These are phyloP conservation scores for Castanea sativa DNA, from an alignment of 306 rosid genomes.

Conservation along the genomic window DNA sequence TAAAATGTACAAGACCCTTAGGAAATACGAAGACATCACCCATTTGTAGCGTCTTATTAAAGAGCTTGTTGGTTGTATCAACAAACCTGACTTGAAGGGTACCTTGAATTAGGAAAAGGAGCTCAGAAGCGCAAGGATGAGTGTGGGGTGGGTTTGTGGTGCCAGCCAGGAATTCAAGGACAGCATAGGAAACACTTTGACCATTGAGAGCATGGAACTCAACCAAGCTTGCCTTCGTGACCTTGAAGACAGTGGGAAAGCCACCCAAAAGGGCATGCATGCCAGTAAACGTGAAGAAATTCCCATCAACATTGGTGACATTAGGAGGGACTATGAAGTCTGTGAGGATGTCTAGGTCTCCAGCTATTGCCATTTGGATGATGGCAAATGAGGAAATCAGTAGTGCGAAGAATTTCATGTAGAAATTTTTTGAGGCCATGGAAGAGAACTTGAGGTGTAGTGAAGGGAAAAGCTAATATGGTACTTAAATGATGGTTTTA, in stretches of 20 bases:
- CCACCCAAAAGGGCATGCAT: slow-evolving; percentile 10
- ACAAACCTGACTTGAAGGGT: slow-evolving; percentile 48
- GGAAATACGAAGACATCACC: slow-evolving; percentile 54
- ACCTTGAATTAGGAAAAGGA: slow-evolving; percentile 37
- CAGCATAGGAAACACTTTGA: slow-evolving; percentile 54
- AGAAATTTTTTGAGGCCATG: background rate
- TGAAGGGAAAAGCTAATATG: too few species aligned
- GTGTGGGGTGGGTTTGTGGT: slow-evolving; percentile 50
- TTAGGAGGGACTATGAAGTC: slow-evolving; percentile 37
- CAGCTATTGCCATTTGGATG: slow-evolving; percentile 22
- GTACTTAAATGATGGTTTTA: too few species aligned
- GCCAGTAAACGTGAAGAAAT: slow-evolving; percentile 54
- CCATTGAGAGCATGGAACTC: slow-evolving; percentile 53
- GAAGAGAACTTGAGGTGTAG: background rate
- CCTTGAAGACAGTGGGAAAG: slow-evolving; percentile 28
- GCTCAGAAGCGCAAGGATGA: slow-evolving; percentile 50
- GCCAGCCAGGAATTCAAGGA: slow-evolving; percentile 35
- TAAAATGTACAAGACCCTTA: slow-evolving; percentile 50
- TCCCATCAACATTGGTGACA: slow-evolving; percentile 7
- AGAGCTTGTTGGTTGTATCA: slow-evolving; percentile 50
- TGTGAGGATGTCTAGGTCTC: slow-evolving; percentile 44
- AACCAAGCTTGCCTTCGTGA: slow-evolving; percentile 25
- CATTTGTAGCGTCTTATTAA: slow-evolving; percentile 33
- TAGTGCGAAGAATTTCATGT: slow-evolving; percentile 21
- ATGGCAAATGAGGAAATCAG: slow-evolving; percentile 17